These are phyloP conservation scores for Thelonectria olida DNA, from an alignment of 2,329 filamentous ascomycete genomes.

Conservation along the genomic window DNA sequence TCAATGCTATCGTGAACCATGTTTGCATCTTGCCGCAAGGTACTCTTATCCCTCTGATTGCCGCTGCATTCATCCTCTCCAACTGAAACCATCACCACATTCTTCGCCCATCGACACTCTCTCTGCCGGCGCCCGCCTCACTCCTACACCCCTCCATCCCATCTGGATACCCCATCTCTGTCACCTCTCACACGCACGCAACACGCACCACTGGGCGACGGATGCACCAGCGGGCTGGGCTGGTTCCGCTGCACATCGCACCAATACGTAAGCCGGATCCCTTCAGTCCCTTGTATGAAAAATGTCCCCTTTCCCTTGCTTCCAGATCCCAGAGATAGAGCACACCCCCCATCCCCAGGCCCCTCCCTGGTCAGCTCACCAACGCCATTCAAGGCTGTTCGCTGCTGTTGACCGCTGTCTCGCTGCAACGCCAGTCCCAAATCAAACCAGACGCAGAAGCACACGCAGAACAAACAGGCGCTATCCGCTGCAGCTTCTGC, in stretches of 20 bases:
- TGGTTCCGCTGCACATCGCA: conserved; percentile 6
- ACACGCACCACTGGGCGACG: neutral
- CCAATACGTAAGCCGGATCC: conserved; percentile 12
- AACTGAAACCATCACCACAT: neutral
- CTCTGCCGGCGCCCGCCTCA: neutral
- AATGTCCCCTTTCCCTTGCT: conserved; percentile 11
- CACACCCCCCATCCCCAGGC: neutral
- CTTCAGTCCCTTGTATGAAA: conserved; percentile 4
- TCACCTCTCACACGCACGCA: conserved; percentile 9
- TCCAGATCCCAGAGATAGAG: conserved; percentile 8
- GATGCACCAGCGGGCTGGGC: conserved; percentile 13
- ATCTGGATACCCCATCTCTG: conserved; percentile 11
- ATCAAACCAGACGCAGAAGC: conserved; percentile 11
- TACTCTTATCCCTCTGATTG: too few relatives aligned
- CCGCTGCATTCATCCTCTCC: neutral
- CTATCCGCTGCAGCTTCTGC: neutral
- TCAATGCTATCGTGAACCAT: too few relatives aligned
- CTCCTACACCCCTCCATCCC: neutral
- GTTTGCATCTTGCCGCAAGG: too few relatives aligned
- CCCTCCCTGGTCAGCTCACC: conserved; percentile 16
- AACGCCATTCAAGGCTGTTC: neutral
- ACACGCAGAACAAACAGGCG: neutral
- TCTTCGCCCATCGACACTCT: neutral
- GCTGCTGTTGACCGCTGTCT: neutral
- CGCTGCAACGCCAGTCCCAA: neutral